Evolutionary conservation across 305 asterid species (phyloP), one percentile per base, ranked within the genome.

Genomic region (Striga hermonthica): DNA sequence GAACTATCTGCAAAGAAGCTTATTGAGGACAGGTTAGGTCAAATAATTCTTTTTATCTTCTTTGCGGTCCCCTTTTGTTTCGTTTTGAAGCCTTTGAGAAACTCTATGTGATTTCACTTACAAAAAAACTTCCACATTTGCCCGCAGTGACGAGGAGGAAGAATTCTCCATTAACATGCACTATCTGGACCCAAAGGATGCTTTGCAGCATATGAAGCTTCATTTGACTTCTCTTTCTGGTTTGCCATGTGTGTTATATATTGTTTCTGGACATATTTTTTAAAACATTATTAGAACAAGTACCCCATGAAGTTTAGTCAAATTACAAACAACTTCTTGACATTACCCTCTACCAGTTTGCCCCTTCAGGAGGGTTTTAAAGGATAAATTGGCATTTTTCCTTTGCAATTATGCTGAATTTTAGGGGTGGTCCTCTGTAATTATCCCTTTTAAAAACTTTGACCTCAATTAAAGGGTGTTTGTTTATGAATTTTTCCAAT

Each of bases 1-100:
- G 96, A 89, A 74, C 58, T 69, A 67, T 87, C 98, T 67, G 65
- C 85, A 57, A 64, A 78, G 63, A 82, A 73, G 72, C 87, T 89
- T 72, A 70, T 73, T 28, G 73, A 74, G 47, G 64, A 74, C 77
- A 87, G 95, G 98, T 89, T 52, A 67, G 78, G 34, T 64, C 67
- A 65, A 53, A 57, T 34, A 15, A 40, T 47, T 68, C 1, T 57
- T 57, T 66, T 67, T 14, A 45, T 47, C 56, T 28, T 47, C 54
- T 62, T 38, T 60, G 61, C 66, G 41, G 65, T 71, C 67, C 15
- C 31, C 2, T 22, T 71, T 10, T 52, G 13, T 60, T 68, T 31
- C 60, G 49, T 59, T 60, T 64, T 43, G 39, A 61, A 40, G 57
- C 57, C 64, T 77, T 69, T 71, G 48, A 44, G 39, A 63, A 37